phyloP scores from a whole-genome alignment of 805 yeast species.

The Yarrowia sp. region DNA sequence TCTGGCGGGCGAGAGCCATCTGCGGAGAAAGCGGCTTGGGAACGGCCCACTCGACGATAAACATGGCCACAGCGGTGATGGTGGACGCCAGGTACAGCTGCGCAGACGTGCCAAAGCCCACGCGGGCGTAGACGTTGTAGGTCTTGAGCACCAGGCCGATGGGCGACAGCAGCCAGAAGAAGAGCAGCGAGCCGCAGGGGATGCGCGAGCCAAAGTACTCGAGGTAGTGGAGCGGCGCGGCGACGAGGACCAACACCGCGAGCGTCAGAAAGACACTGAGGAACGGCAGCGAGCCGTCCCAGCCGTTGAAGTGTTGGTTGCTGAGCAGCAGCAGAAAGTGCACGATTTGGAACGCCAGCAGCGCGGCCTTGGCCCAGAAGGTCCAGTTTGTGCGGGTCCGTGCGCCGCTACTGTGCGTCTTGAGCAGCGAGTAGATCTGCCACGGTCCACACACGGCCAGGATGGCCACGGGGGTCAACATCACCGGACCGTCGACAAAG shows the following conservation, averaged over 20 bases:
- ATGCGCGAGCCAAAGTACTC: slow-evolving; percentile 67
- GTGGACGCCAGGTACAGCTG: slow-evolving; percentile 32
- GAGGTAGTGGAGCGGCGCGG: slow-evolving; percentile 57
- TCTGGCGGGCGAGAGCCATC: slow-evolving; percentile 40
- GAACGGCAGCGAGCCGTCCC: slow-evolving; percentile 32
- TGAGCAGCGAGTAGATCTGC: slow-evolving; percentile 34
- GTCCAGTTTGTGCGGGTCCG: slow-evolving; percentile 33
- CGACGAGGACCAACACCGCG: slow-evolving; percentile 47
- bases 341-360: slow-evolving; percentile 31
- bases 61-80: slow-evolving; percentile 41
- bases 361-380: slow-evolving; percentile 31
- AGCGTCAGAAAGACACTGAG: slow-evolving; percentile 42
- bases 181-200: slow-evolving; percentile 64
- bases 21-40: slow-evolving; percentile 41
- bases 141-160: slow-evolving; percentile 48
- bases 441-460: slow-evolving; percentile 35
- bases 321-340: slow-evolving; percentile 28
- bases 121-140: slow-evolving; percentile 29
- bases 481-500: slow-evolving; percentile 41
- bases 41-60: slow-evolving; percentile 48
- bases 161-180: slow-evolving; percentile 68
- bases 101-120: slow-evolving; percentile 23
- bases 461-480: slow-evolving; percentile 37
- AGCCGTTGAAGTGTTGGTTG: slow-evolving; percentile 28
- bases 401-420: slow-evolving; percentile 30